phyloP scores from a whole-genome alignment of 805 yeast genomes.

The Candida tibetensis region DNA sequence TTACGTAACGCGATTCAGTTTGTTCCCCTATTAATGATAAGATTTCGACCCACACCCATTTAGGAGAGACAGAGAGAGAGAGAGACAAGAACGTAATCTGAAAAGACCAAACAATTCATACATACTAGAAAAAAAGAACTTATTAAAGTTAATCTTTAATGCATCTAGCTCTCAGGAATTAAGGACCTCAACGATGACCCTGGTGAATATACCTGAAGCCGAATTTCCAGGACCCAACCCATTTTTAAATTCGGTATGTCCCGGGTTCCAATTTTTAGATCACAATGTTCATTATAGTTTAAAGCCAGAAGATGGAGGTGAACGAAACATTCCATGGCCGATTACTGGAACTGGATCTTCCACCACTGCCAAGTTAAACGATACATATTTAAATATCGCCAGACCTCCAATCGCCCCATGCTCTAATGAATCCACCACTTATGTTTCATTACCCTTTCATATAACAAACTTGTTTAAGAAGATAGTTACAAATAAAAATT shows the following conservation, averaged over 20 bases:
- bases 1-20: neutral
- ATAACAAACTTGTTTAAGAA: constrained; percentile 40
- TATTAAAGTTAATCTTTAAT: too few relatives aligned
- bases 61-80: too few relatives aligned
- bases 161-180: too few relatives aligned
- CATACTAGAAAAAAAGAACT: too few relatives aligned
- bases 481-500: constrained; percentile 33
- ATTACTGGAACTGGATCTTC: constrained; percentile 4
- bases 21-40: neutral
- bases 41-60: too few relatives aligned
- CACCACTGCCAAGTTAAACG: constrained; percentile 14
- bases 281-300: constrained; percentile 34
- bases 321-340: constrained; percentile 8
- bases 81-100: too few relatives aligned
- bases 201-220: neutral
- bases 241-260: constrained; percentile 37
- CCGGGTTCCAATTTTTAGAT: constrained; percentile 32
- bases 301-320: constrained; percentile 10
- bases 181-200: constrained; percentile 6
- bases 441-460: constrained; percentile 51
- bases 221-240: constrained; percentile 27
- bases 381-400: constrained; percentile 33
- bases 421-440: constrained; percentile 47
- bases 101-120: too few relatives aligned
- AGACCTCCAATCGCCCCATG: constrained; percentile 31